Evolutionary conservation across 139 green algal genomes (phyloP).

Genomic region (Picochlorum sp.): DNA sequence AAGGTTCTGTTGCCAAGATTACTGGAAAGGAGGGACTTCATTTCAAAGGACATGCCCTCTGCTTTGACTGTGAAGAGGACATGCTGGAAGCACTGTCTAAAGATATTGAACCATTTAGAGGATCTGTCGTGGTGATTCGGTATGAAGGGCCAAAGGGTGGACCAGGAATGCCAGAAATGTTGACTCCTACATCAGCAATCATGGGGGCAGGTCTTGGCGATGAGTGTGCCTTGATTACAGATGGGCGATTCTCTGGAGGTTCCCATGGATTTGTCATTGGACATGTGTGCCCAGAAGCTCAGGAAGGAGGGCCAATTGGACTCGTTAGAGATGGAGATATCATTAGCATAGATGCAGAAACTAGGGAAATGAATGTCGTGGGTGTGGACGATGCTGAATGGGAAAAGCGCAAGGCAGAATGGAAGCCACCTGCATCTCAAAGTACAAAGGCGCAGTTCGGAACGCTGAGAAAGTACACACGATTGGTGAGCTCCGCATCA

Average conservation of each 20-base stretch:
- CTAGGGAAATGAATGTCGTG: slow-evolving; percentile 69
- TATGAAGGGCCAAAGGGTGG: slow-evolving; percentile 96
- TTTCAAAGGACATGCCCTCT: slow-evolving; percentile 62
- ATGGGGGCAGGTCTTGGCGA: slow-evolving; percentile 95
- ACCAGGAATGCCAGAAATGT: slow-evolving; percentile 98
- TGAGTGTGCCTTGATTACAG: slow-evolving; percentile 92
- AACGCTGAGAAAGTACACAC: slow-evolving; percentile 98
- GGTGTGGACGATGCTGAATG: slow-evolving; percentile 64
- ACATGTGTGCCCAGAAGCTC: slow-evolving; percentile 92
- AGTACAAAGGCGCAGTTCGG: slow-evolving; percentile 68
- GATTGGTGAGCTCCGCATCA: slow-evolving; percentile 72
- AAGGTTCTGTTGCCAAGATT: slow-evolving; percentile 96
- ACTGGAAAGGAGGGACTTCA: slow-evolving; percentile 76
- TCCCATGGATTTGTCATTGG: slow-evolving; percentile 97
- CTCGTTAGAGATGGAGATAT: slow-evolving; percentile 86
- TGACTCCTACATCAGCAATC: slow-evolving; percentile 93
- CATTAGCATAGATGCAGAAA: slow-evolving; percentile 81
- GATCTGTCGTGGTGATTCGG: slow-evolving; percentile 85
- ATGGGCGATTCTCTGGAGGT: slow-evolving; percentile 91
- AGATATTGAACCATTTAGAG: slow-evolving; percentile 64
- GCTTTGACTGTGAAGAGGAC: slow-evolving; percentile 92
- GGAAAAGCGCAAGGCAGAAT: slow-evolving; percentile 47
- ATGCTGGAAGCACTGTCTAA: slow-evolving; percentile 83
- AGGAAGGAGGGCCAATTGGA: slow-evolving; percentile 84
- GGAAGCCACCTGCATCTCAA: slow-evolving; percentile 50